A percentile compares a stretch with the other conserved stretches of the same genome.
Conservation (phyloP, 352 stramenopile species). For the Phytophthora palmivora region DNA sequence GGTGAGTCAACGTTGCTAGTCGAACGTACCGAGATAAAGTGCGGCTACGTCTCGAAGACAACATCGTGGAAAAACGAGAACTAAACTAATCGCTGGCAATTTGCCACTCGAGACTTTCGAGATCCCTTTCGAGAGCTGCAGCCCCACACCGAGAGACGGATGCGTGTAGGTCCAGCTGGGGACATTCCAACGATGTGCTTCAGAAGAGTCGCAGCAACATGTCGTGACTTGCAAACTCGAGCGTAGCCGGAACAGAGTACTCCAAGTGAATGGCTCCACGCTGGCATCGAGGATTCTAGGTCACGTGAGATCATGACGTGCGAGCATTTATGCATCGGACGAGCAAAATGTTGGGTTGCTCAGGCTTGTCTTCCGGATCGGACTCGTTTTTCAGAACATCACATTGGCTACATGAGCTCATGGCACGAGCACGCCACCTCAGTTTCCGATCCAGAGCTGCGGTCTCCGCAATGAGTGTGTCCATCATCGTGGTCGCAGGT, state of each 20-base stretch:
- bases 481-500: background rate
- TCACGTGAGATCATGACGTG: slow-evolving; percentile 2
- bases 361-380: slow-evolving; percentile 9
- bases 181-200: slow-evolving; percentile 39
- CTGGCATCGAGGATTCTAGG: background rate
- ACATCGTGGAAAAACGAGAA: slow-evolving; percentile 36
- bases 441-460: background rate
- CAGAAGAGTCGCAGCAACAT: slow-evolving; percentile 30
- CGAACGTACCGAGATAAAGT: slow-evolving; percentile 39
- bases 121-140: slow-evolving; percentile 38
- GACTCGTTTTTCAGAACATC: background rate
- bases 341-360: slow-evolving; percentile 12
- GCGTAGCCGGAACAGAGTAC: slow-evolving; percentile 27
- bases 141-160: slow-evolving; percentile 34
- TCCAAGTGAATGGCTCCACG: slow-evolving; percentile 13
- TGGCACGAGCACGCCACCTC: slow-evolving; percentile 10
- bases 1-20: slow-evolving; percentile 6
- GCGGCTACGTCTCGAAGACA: slow-evolving; percentile 26
- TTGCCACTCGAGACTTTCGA: slow-evolving; percentile 11
- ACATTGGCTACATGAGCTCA: slow-evolving; percentile 5
- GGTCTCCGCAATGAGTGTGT: background rate
- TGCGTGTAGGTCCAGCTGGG: slow-evolving; percentile 31
- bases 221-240: slow-evolving; percentile 20
- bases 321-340: slow-evolving; percentile 9
- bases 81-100: slow-evolving; percentile 27